These are phyloP conservation scores for Huntiella moniliformis DNA, from an alignment of 2,329 filamentous ascomycete species.

Conservation along the genomic window DNA sequence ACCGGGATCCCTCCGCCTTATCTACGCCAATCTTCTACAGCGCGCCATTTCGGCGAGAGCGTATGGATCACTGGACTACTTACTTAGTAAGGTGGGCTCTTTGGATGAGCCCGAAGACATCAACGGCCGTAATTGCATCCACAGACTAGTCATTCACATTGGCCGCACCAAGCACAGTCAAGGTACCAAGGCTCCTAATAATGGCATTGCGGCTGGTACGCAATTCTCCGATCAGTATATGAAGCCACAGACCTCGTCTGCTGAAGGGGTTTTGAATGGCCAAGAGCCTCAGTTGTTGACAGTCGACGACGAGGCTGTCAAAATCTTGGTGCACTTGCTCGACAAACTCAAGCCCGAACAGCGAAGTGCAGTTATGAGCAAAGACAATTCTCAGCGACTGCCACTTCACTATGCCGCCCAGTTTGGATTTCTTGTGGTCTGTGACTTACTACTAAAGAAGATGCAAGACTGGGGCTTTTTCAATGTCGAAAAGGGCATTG, in stretches of 20 bases:
- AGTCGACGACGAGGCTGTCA: conserved; percentile 57
- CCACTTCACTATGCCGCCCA: conserved; percentile 89
- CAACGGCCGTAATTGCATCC: conserved; percentile 82
- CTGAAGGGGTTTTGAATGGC: conserved; percentile 34
- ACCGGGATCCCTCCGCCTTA: conserved; percentile 36
- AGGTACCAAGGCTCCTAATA: not conserved
- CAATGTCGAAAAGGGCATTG: conserved; percentile 67
- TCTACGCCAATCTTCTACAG: conserved; percentile 68
- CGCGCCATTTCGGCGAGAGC: conserved; percentile 54
- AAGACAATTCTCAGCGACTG: conserved; percentile 63
- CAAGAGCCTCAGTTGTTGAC: conserved; percentile 49
- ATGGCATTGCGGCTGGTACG: conserved; percentile 10
- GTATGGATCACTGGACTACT: conserved; percentile 47
- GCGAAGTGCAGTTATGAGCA: conserved; percentile 43
- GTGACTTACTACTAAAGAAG: conserved; percentile 66
- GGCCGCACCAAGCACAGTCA: conserved; percentile 46
- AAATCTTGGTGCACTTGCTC: conserved; percentile 43
- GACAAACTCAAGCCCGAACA: conserved; percentile 51
- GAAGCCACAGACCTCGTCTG: conserved; percentile 31
- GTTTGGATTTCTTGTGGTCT: conserved; percentile 84
- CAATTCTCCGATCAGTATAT: conserved; percentile 39
- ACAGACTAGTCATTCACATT: conserved; percentile 81
- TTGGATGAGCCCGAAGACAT: conserved; percentile 82
- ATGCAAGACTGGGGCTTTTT: conserved; percentile 86
- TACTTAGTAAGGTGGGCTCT: conserved; percentile 49